Evolutionary conservation across 2,329 filamentous ascomycete genomes (phyloP), one percentile per base, ranked within the genome.

Genomic region (Emericellopsis cladophorae): DNA sequence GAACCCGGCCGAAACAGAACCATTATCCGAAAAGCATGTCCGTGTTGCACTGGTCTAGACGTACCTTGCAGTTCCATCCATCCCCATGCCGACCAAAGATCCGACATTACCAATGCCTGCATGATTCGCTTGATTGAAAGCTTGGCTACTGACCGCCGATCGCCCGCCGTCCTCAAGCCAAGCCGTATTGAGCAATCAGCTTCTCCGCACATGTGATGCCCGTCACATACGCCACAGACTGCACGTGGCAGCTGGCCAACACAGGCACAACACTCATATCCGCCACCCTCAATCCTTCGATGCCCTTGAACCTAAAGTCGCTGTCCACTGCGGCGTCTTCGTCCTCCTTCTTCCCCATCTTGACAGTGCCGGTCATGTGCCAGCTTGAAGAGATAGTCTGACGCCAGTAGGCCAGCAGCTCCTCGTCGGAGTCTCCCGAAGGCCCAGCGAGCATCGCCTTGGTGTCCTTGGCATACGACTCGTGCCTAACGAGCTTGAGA

Each of bases 291-390:
- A 76, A 54, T 23, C 62, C 62, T 39, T 66, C 58, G 16, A 74
- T 52, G 0, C 70, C 71, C 22, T 62, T 54, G 0, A 75, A 60
- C 24, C 61, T 59, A 36, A 76, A 67, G 7, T 67, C 58, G 1
- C 47, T 57, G 50, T 76, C 70, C 7, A 77, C 70, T 23, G 60
- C 68, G 1, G 67, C 64, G 29, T 64, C 59, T 0, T 43, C 41
- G 7, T 68, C 65, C 12, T 15, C 37, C 2, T 52, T 32, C 45
- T 56, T 64, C 0, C 74, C 75, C 74, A 80, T 80, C 51, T 68
- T 69, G 7, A 63, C 64, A 0, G 75, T 80, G 0, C 72, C 69
- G 1, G 62, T 71, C 67, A 67, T 76, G 51, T 72, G 74, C 68
- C 65, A 77, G 42, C 59, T 70, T 3, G 64, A 70, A 24, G 53